Percentiles rank a stretch among this genome's conserved stretches.
Conservation (phyloP, 2,329 filamentous ascomycete species). For the Aspergillus sp. region DNA sequence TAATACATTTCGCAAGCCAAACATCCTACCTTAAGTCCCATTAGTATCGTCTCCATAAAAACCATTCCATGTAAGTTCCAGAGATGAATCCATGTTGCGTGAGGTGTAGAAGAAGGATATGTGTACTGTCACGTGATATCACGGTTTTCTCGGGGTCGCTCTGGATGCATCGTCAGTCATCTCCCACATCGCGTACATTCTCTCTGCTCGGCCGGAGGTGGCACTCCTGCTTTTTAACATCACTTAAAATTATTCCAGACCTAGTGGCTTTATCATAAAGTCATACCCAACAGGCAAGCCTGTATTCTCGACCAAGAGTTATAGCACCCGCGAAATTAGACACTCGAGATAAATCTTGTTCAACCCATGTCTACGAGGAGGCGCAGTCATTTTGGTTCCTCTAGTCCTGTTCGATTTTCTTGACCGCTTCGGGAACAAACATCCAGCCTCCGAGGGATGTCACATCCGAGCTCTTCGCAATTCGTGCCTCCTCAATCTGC, state of each 20-base stretch:
- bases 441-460: background rate
- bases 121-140: slow-evolving; percentile 11
- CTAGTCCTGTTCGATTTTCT: background rate
- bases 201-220: background rate
- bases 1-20: background rate
- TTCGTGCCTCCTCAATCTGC: slow-evolving; percentile 26
- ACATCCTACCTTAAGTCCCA: too few relatives aligned
- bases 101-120: background rate
- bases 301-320: too few relatives aligned
- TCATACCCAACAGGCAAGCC: too few relatives aligned
- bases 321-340: too few relatives aligned
- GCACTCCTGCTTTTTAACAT: background rate
- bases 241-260: too few relatives aligned
- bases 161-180: background rate
- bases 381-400: background rate
- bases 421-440: background rate
- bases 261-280: too few relatives aligned
- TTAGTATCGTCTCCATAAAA: too few relatives aligned
- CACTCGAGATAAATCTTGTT: too few relatives aligned
- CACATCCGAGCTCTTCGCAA: slow-evolving; percentile 13
- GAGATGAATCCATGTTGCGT: background rate
- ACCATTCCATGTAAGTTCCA: too few relatives aligned
- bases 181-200: background rate
- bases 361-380: too few relatives aligned
- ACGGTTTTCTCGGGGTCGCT: slow-evolving; percentile 6